A percentile compares a stretch with the other conserved stretches of the same genome.
Evolutionary conservation across 129 eudicot genomes (phyloP).

Genomic region (Centrapalus pauciflorus): DNA sequence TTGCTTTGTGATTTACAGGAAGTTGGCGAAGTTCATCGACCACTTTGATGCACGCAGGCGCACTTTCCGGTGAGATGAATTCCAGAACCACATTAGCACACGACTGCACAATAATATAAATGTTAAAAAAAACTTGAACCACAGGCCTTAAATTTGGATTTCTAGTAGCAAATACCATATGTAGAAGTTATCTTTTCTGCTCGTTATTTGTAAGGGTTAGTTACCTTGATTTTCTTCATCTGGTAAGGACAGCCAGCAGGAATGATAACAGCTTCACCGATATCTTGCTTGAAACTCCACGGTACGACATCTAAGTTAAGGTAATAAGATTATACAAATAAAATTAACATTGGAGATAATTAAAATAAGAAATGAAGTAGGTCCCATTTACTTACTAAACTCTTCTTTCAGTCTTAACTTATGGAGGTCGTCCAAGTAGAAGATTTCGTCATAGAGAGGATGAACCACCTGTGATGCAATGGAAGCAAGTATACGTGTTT

Average conservation of each 20-base stretch:
- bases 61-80: slow-evolving; percentile 91
- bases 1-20: slow-evolving; percentile 69
- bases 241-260: slow-evolving; percentile 98
- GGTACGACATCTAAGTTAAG: slow-evolving; percentile 60
- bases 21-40: slow-evolving; percentile 64
- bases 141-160: background rate
- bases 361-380: background rate
- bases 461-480: slow-evolving; percentile 49
- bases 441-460: slow-evolving; percentile 68
- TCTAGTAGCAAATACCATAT: background rate
- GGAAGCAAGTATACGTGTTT: background rate
- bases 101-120: slow-evolving; percentile 41
- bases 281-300: slow-evolving; percentile 66
- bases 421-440: slow-evolving; percentile 55
- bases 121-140: background rate
- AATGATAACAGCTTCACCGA: slow-evolving; percentile 76
- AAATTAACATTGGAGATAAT: background rate
- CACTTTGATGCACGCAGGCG: slow-evolving; percentile 53
- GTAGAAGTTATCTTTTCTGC: no score
- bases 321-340: background rate
- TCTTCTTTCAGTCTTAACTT: slow-evolving; percentile 78
- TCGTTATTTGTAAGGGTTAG: background rate
- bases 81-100: slow-evolving; percentile 61
- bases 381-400: slow-evolving; percentile 63
- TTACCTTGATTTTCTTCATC: slow-evolving; percentile 58